Evolutionary conservation across 2,329 filamentous ascomycete genomes (phyloP), one percentile per base, ranked within the genome.

Genomic region (Thielaviopsis punctulata): DNA sequence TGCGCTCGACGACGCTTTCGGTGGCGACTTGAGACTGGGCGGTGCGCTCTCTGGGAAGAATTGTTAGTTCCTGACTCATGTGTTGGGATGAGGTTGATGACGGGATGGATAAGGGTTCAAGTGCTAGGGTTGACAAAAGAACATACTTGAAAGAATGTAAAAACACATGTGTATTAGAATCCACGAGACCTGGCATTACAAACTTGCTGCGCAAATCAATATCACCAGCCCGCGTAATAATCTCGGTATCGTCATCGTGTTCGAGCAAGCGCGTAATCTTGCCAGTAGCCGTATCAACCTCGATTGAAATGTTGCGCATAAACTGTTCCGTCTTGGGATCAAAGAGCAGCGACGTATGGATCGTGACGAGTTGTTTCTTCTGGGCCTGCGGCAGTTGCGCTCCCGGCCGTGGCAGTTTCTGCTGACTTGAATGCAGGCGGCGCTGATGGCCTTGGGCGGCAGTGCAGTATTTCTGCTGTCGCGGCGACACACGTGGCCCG

Each of bases 111-210:
- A 15, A 58, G 54, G 8, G 59, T 45, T 21, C n/a, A 46, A 21
- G 18, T 22, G 33, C 23, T 10, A n/a, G n/a, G n/a, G n/a, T n/a
- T n/a, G n/a, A n/a, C n/a, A n/a, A n/a, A n/a, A n/a, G 15, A n/a
- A 61, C 55, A 58, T 61, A 69, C 60, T 61, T 61, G 58, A 73
- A 73, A 0, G 68, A 62, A 59, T 77, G 73, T 7, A 76, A 63
- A 57, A 77, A 76, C n/a, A 77, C 67, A 58, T 77, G 73, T 0
- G 73, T 75, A 57, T 77, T 73, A 0, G 73, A 69, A 58, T 77
- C 73, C 3, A 77, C 72, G 4, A 76, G 63, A 9, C 73, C 73
- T 0, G 73, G 73, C 49, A 76, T 64, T 4, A 74, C 70, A 21
- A 69, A 64, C 52, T 70, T 66, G 52, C 71, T 70, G 9, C 75